Evolutionary conservation across 164 flowering plant species (phyloP).

Genomic region (Amborella trichopoda): DNA sequence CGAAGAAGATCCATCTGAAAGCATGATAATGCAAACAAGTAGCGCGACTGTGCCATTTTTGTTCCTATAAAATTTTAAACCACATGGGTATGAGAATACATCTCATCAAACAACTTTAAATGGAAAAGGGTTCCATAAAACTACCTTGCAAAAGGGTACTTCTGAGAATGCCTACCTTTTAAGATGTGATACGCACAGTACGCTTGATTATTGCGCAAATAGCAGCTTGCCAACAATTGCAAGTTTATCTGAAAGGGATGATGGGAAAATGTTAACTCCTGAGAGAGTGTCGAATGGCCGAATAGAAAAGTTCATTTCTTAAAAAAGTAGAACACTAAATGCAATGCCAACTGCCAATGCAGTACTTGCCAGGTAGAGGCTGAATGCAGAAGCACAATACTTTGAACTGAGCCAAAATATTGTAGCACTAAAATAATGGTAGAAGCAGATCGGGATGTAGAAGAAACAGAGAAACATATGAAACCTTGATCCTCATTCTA

Average conservation of each 20-base stretch:
- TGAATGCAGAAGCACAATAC: too few species aligned
- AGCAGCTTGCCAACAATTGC: slow-evolving; percentile 82
- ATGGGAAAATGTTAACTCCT: background rate
- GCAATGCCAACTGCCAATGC: background rate
- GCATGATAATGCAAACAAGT: slow-evolving; percentile 97
- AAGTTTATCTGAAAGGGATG: slow-evolving; percentile 41
- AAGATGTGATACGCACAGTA: slow-evolving; percentile 81
- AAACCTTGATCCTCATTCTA: too few species aligned
- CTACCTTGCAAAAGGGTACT: background rate
- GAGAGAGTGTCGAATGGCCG: background rate
- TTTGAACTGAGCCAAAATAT: too few species aligned
- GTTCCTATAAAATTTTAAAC: slow-evolving; percentile 47
- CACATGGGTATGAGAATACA: slow-evolving; percentile 7
- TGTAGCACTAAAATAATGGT: too few species aligned
- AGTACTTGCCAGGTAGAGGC: background rate
- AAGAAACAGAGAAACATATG: too few species aligned
- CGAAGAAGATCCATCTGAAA: slow-evolving; percentile 86
- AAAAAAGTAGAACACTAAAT: background rate
- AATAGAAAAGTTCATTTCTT: background rate
- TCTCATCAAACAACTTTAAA: background rate
- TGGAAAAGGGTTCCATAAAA: background rate
- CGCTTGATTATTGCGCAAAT: slow-evolving; percentile 82
- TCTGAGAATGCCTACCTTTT: slow-evolving; percentile 50
- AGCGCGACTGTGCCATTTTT: slow-evolving; percentile 84
- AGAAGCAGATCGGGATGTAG: too few species aligned